Evolutionary conservation across 1,139 yeast species (phyloP).

Genomic region (Sugiyamaella neomexicana): DNA sequence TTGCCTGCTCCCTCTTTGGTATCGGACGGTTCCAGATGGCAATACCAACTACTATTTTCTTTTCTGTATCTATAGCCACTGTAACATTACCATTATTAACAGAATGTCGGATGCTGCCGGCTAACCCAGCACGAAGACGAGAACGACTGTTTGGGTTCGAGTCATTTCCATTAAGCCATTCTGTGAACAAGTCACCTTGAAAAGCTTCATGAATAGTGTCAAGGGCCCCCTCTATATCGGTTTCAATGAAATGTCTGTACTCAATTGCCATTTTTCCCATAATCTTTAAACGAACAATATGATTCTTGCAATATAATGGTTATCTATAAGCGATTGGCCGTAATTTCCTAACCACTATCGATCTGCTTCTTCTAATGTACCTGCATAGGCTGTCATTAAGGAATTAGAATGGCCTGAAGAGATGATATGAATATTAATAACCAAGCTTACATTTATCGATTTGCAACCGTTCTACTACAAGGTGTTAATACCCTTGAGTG

Average conservation of each 20-base stretch:
- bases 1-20: neutral
- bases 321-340: too few species aligned
- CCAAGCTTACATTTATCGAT: too few species aligned
- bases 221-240: neutral
- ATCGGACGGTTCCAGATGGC: constrained; percentile 9
- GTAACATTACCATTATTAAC: neutral
- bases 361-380: too few species aligned
- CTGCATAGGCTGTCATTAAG: too few species aligned
- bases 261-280: constrained; percentile 2
- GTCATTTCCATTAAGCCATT: neutral
- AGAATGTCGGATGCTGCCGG: neutral
- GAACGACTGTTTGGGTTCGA: neutral
- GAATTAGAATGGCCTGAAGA: too few species aligned
- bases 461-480: too few species aligned
- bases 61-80: constrained; percentile 6
- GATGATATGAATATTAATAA: too few species aligned
- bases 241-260: neutral
- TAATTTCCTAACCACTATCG: too few species aligned
- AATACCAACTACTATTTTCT: constrained; percentile 2
- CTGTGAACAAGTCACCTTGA: constrained; percentile 6
- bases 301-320: neutral
- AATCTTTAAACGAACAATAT: neutral
- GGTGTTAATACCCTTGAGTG: too few species aligned
- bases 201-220: constrained; percentile 1
- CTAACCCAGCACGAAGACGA: neutral